phyloP scores from a whole-genome alignment of 2,329 filamentous ascomycete genomes.

The Hortaea werneckii region DNA sequence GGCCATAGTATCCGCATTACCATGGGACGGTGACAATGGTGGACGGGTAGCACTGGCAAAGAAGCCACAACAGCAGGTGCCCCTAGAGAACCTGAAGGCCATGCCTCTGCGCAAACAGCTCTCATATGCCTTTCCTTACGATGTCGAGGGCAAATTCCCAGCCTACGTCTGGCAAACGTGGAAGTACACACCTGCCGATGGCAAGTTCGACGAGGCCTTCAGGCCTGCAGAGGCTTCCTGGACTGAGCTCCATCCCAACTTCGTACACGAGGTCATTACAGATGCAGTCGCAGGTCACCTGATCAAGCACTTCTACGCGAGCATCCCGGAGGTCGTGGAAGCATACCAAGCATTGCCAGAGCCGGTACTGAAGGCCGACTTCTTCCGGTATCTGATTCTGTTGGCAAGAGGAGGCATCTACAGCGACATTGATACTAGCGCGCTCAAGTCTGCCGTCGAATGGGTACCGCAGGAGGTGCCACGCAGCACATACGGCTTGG shows the following conservation, averaged over 20 bases:
- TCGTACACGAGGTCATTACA: slow-evolving; percentile 95
- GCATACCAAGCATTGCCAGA: slow-evolving; percentile 40
- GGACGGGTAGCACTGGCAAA: slow-evolving; percentile 24
- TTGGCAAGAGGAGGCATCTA: slow-evolving; percentile 75
- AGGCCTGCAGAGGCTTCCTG: slow-evolving; percentile 80
- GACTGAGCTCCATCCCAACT: slow-evolving; percentile 76
- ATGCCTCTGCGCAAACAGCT: slow-evolving; percentile 71
- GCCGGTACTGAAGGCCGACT: slow-evolving; percentile 51
- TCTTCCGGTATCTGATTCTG: slow-evolving; percentile 60
- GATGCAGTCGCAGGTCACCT: slow-evolving; percentile 75
- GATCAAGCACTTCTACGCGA: slow-evolving; percentile 75
- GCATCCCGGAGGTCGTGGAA: slow-evolving; percentile 42
- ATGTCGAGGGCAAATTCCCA: slow-evolving; percentile 78
- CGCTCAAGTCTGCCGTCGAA: slow-evolving; percentile 69
- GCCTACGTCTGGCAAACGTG: slow-evolving; percentile 99
- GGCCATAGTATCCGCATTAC: slow-evolving; percentile 15
- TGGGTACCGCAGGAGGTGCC: slow-evolving; percentile 80
- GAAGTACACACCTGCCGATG: slow-evolving; percentile 73
- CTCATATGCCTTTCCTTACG: slow-evolving; percentile 88
- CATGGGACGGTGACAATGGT: slow-evolving; percentile 16
- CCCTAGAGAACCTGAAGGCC: slow-evolving; percentile 58
- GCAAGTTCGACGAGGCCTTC: slow-evolving; percentile 63
- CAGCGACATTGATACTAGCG: slow-evolving; percentile 71
- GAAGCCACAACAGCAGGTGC: slow-evolving; percentile 47
- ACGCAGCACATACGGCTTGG: slow-evolving; percentile 66